phyloP scores from a whole-genome alignment of 768 basidiomycete genomes.

The Boletus reticulatus region DNA sequence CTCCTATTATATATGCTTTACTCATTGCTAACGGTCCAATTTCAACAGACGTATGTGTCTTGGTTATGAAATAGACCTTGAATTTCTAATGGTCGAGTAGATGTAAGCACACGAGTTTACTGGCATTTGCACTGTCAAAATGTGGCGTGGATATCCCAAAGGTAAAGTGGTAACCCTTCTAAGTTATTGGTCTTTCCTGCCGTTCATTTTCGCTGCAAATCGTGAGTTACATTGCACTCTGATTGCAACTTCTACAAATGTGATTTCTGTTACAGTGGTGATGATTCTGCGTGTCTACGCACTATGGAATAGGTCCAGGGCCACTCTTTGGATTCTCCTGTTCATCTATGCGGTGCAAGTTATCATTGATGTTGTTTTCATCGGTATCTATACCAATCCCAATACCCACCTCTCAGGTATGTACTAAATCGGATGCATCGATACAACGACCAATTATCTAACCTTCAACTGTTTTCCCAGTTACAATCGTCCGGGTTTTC shows the following conservation, averaged over 20 bases:
- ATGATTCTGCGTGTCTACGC: neutral
- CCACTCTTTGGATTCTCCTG: neutral
- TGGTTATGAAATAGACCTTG: too few relatives aligned
- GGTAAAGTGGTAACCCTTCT: neutral
- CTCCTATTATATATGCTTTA: neutral
- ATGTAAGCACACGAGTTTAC: neutral
- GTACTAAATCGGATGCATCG: neutral
- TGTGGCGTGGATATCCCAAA: neutral
- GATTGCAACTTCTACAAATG: neutral
- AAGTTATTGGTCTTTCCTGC: neutral
- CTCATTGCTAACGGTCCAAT: neutral
- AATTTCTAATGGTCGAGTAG: neutral
- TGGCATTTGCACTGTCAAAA: too few relatives aligned
- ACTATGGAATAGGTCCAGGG: neutral
- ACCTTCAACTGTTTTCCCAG: neutral
- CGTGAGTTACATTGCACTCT: neutral
- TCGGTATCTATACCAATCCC: neutral
- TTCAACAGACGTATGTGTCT: too few relatives aligned
- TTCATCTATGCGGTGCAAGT: neutral
- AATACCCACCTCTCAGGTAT: neutral
- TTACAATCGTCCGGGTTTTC: neutral
- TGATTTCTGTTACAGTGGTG: neutral
- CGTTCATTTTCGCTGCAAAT: neutral
- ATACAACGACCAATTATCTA: too few relatives aligned
- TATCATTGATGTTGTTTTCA: neutral